Conservation (phyloP, 352 stramenopile genomes). For the Pythium biforme region DNA sequence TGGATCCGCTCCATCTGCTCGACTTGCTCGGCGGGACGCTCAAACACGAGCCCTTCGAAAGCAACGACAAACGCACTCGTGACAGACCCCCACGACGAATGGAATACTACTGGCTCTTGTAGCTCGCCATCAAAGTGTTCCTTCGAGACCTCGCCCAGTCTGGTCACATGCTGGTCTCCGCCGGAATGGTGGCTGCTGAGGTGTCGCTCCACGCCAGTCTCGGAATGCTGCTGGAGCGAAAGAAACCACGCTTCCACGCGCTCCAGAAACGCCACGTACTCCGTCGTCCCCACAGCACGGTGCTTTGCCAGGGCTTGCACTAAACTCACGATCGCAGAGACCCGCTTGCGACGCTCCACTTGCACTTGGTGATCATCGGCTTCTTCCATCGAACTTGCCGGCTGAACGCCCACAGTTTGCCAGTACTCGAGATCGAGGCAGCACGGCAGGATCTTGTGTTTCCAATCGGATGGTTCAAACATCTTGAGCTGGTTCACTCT, state of each 20-base stretch:
- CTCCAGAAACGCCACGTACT: constrained; percentile 32
- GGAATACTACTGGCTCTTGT: neutral
- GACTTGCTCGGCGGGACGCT: neutral
- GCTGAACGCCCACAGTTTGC: neutral
- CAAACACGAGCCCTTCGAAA: constrained; percentile 4
- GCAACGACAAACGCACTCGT: neutral
- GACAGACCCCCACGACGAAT: neutral
- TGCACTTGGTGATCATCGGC: neutral
- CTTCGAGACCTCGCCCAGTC: neutral
- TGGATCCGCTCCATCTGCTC: constrained; percentile 2
- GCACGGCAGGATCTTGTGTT: constrained; percentile 36
- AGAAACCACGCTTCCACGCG: constrained; percentile 22
- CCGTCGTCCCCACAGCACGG: constrained; percentile 19
- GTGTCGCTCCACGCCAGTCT: neutral
- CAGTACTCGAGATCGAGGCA: constrained; percentile 29
- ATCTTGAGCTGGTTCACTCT: constrained; percentile 38
- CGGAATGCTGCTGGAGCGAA: constrained; percentile 10
- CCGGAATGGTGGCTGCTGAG: neutral
- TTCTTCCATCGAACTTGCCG: neutral
- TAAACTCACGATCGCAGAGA: constrained; percentile 24
- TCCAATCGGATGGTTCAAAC: constrained; percentile 37
- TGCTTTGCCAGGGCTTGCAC: constrained; percentile 30
- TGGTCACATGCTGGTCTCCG: neutral
- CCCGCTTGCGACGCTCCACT: neutral
- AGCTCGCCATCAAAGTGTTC: neutral